phyloP scores from a whole-genome alignment of 192 early-diverging fungal genomes.

The Coemansia sp. region DNA sequence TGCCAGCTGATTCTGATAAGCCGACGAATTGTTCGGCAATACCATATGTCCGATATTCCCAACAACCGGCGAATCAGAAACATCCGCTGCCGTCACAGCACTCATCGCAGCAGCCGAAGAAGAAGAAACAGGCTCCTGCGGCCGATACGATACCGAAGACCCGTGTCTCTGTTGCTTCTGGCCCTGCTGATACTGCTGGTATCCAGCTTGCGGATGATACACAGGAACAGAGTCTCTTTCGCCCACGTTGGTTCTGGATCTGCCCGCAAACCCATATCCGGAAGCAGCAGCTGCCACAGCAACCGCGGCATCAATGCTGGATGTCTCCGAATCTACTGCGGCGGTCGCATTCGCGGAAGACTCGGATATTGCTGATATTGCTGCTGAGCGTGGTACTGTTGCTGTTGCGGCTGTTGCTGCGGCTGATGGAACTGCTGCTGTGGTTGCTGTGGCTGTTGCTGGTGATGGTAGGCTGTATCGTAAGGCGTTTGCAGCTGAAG shows the following conservation, averaged over 20 bases:
- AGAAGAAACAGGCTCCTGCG: neutral
- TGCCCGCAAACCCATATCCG: neutral
- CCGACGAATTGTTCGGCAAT: neutral
- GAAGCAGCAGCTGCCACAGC: conserved; percentile 4
- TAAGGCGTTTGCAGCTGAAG: conserved; percentile 32
- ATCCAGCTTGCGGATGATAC: neutral
- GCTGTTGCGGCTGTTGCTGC: conserved; percentile 22
- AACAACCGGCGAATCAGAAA: neutral
- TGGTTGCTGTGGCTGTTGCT: conserved; percentile 23
- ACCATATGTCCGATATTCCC: conserved; percentile 12
- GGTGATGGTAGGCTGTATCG: conserved; percentile 37
- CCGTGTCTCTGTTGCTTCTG: conserved; percentile 16
- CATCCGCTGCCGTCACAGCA: neutral
- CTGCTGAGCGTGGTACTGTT: conserved; percentile 31
- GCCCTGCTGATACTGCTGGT: conserved; percentile 16
- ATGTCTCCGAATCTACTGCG: conserved; percentile 22
- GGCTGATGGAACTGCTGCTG: conserved; percentile 14
- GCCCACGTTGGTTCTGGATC: neutral
- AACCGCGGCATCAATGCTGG: neutral
- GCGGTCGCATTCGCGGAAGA: conserved; percentile 50
- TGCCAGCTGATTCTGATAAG: conserved; percentile 14
- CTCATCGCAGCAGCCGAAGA: neutral
- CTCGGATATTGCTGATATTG: conserved; percentile 49
- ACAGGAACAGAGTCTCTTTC: neutral
- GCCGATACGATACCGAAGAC: neutral